A percentile compares a stretch with the other conserved stretches of the same genome.
phyloP scores from a whole-genome alignment of 2,329 filamentous ascomycete genomes.

The Cercospora citrullina region DNA sequence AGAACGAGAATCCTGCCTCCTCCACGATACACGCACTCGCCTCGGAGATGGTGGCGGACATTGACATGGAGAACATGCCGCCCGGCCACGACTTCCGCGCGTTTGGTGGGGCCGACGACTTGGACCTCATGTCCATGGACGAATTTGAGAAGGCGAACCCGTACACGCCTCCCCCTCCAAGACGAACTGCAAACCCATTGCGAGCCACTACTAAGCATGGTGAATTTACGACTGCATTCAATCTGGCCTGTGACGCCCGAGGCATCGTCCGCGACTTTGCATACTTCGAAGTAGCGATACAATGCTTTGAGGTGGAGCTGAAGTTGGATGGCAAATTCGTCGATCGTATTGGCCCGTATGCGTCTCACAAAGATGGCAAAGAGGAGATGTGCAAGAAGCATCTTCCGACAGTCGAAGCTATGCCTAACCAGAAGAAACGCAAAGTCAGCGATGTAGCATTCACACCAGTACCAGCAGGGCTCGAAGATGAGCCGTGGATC shows the following conservation, averaged over 20 bases:
- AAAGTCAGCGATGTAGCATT: constrained; percentile 23
- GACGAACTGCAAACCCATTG: constrained; percentile 5
- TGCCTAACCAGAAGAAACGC: constrained; percentile 27
- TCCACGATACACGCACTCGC: background rate
- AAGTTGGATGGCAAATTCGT: constrained; percentile 18
- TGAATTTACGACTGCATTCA: constrained; percentile 17
- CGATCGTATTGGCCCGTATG: constrained; percentile 34
- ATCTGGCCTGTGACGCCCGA: constrained; percentile 23
- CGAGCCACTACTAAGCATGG: constrained; percentile 17
- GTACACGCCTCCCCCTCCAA: constrained; percentile 23
- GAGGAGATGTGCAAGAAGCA: constrained; percentile 40
- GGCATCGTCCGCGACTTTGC: constrained; percentile 23
- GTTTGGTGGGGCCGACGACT: background rate
- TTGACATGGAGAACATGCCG: constrained; percentile 12
- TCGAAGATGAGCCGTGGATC: constrained; percentile 40
- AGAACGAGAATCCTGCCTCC: background rate
- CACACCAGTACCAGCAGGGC: constrained; percentile 13
- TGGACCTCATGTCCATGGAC: constrained; percentile 25
- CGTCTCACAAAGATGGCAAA: constrained; percentile 47
- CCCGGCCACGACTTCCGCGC: constrained; percentile 8
- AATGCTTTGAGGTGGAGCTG: constrained; percentile 23
- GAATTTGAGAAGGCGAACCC: constrained; percentile 29
- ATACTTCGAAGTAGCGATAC: constrained; percentile 18
- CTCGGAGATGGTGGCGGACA: constrained; percentile 2
- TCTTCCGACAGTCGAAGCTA: constrained; percentile 3